A percentile compares a stretch with the other conserved stretches of the same genome.
Conservation (phyloP, 129 eudicot genomes). For the Artemisia annua region DNA sequence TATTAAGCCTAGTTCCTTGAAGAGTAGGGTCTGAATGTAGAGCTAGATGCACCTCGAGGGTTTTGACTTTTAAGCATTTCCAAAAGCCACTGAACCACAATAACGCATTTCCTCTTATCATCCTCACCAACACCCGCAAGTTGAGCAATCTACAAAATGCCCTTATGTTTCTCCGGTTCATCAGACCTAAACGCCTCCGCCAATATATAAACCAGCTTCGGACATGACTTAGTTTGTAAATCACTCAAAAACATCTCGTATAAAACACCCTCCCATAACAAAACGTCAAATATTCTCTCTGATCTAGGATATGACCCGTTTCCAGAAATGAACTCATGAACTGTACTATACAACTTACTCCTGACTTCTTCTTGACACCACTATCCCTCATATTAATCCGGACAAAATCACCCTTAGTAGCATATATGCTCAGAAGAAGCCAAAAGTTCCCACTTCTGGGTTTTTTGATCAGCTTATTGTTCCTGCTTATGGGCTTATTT, state of each 20-base stretch:
- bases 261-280: too few relatives aligned
- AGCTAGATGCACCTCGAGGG: neutral
- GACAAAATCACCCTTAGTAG: constrained; percentile 43
- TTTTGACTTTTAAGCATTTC: neutral
- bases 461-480: too few relatives aligned
- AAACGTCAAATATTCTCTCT: constrained; percentile 32
- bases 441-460: constrained; percentile 38
- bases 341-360: constrained; percentile 38
- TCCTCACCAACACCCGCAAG: too few relatives aligned
- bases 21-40: neutral
- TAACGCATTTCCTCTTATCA: too few relatives aligned
- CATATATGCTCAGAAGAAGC: constrained; percentile 39
- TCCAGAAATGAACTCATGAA: constrained; percentile 43
- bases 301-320: constrained; percentile 31
- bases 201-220: too few relatives aligned
- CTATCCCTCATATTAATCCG: constrained; percentile 41
- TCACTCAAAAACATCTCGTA: too few relatives aligned
- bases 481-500: too few relatives aligned
- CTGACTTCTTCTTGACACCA: constrained; percentile 40
- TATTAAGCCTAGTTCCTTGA: too few relatives aligned
- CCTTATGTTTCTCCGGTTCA: too few relatives aligned
- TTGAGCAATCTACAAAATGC: too few relatives aligned
- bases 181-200: too few relatives aligned
- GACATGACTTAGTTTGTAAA: too few relatives aligned
- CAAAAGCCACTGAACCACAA: neutral